A percentile compares a stretch with the other conserved stretches of the same genome.
Evolutionary conservation across 257 asterid genomes (phyloP).

Genomic region (Gentiana macrophylla): DNA sequence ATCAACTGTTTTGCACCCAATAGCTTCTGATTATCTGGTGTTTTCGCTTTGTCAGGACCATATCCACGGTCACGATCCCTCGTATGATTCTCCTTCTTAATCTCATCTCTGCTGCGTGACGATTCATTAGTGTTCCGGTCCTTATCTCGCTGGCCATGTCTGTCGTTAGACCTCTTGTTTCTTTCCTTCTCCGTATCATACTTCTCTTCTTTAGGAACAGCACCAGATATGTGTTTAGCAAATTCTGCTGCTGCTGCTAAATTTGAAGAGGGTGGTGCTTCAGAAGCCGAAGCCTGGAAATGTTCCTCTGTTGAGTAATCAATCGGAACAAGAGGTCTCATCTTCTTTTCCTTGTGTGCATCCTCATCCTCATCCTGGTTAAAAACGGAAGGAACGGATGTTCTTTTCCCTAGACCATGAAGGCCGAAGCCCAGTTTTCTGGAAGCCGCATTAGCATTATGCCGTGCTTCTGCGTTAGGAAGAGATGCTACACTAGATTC

Average conservation of each 20-base stretch:
- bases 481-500: slow-evolving; percentile 28
- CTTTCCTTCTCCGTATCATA: slow-evolving; percentile 57
- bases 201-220: slow-evolving; percentile 58
- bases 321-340: slow-evolving; percentile 97
- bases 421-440: slow-evolving; percentile 92
- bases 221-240: slow-evolving; percentile 53
- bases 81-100: slow-evolving; percentile 45
- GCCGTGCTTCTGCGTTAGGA: slow-evolving; percentile 37
- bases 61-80: slow-evolving; percentile 39
- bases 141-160: slow-evolving; percentile 67
- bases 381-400: slow-evolving; percentile 88
- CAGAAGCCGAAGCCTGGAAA: slow-evolving; percentile 41
- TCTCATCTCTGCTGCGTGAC: slow-evolving; percentile 40
- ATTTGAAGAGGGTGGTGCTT: slow-evolving; percentile 41
- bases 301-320: slow-evolving; percentile 92
- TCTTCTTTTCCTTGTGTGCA: slow-evolving; percentile 84
- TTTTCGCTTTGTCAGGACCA: slow-evolving; percentile 36
- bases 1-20: slow-evolving; percentile 93
- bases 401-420: slow-evolving; percentile 72
- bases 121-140: slow-evolving; percentile 53
- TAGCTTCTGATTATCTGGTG: slow-evolving; percentile 73
- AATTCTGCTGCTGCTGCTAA: slow-evolving; percentile 57
- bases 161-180: slow-evolving; percentile 62
- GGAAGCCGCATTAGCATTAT: slow-evolving; percentile 49
- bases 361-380: slow-evolving; percentile 93